Base-by-base conservation (phyloP, 108 stramenopile genomes). In the Nitzschia putrida region DNA sequence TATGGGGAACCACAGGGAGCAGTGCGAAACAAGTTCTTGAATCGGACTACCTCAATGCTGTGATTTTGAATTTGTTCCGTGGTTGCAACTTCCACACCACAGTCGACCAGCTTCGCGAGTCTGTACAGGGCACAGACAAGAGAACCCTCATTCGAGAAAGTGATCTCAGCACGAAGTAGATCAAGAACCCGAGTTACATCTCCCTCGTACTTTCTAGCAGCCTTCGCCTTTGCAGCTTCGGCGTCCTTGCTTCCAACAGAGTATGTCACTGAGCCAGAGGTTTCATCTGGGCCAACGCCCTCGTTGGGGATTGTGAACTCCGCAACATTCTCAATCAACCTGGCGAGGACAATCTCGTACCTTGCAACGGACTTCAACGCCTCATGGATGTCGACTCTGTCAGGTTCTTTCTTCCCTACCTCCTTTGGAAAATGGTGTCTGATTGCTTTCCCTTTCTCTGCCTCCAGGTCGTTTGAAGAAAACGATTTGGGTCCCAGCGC, bases 21-120 rank as follows among this genome's bases (percentile, higher is more conserved):
- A 20, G 66, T 53, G 21, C 61, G 54, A 44, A 85, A 85, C 21
- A 82, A 43, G 65, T 85, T 85, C 49, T 85, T 85, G 55, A 85
- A 22, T 5, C 84, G 84, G 0, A 79, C 59, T 26, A 83, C 77
- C 51, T 69, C 54, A 34, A 81, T 69, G 21, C 26, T 34, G 21
- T 53, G 54, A 25, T 61, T 53, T 24, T 47, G 49, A 34, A 4
- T 34, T 1, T 34, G 29, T 34, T 34, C 29, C 3, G 29, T 47
- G 23, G 44, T 16, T 34, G 29, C 29, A 4, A 34, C 4, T 34
- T 34, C 29, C 4, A 34, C 29, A 34, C 29, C 29, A 34, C 3
- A 34, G 3, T 34, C 29, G 8, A 57, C 40, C 8, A 61, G 14
- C 18, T 22, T 61, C 37, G 21, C 37, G 5, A 68, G 53, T 8